Base-by-base conservation (phyloP, 2,329 filamentous ascomycete species). In the Monosporascus sp. region DNA sequence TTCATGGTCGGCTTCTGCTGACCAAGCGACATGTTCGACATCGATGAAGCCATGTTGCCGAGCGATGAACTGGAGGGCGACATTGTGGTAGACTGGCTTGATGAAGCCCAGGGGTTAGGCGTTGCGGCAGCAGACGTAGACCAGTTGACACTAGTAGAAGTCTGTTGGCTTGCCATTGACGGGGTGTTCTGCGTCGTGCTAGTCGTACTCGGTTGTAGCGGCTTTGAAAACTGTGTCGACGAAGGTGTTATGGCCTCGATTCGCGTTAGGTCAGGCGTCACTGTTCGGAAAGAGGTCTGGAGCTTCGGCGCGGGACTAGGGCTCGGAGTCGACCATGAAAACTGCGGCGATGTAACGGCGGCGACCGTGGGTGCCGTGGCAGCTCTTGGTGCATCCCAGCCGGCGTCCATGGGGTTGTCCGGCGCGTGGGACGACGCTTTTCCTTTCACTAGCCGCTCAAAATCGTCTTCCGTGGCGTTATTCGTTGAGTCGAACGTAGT, bases 391-490 rank as follows among this genome's bases (percentile, higher is more conserved):
- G 58, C 55, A 48, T 83, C 80, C 81, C 81, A 84, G 51, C 77
- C 74, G 1, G 71, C 65, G 57, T 79, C 75, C 62, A 75, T 69
- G 1, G 74, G 66, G 38, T 71, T 72, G 20, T 64, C 63, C 52
- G 60, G 53, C 65, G 70, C 27, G 65, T 60, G 46, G 61, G 18
- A 20, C 11, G 69, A 71, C 47, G 77, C 74, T 52, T 82, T 83
- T 8, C 93, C 93, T 64, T 95, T 90, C 49, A 99, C 92, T 2
- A 99, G 82, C 2, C 83, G 83, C 68, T 96, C 92, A 64, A 97
- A 99, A 65, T 95, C 90, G 54, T 88, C 82, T 48, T 88, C 79
- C 3, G 75, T 78, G 4, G 79, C 76, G 8, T 79, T 77, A 48
- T 77, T 80, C 42, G 74, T 59, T 6, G 63, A 65, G 49, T 83